Percentiles rank a stretch among this genome's conserved stretches.
These are phyloP conservation scores for Lenzites betulinus DNA, from an alignment of 768 basidiomycete genomes.

Conservation along the genomic window DNA sequence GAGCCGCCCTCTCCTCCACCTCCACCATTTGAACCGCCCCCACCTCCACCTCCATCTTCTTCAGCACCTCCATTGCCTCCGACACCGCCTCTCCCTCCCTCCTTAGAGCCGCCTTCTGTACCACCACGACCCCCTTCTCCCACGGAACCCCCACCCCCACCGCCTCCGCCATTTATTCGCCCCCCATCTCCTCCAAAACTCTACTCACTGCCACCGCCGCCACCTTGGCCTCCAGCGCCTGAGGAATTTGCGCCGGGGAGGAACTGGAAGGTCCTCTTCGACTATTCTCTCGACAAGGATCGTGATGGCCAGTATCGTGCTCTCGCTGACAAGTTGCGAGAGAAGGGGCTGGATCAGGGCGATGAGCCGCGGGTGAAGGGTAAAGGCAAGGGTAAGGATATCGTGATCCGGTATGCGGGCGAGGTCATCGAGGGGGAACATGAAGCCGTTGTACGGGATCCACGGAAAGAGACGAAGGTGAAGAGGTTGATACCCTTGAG, in stretches of 20 bases:
- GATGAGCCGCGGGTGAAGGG: constrained; percentile 52
- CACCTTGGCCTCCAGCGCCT: constrained; percentile 57
- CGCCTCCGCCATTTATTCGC: constrained; percentile 25
- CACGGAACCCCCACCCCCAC: constrained; percentile 18
- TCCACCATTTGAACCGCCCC: constrained; percentile 21
- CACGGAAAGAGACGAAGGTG: constrained; percentile 48
- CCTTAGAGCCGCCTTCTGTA: constrained; percentile 26
- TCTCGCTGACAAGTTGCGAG: constrained; percentile 45
- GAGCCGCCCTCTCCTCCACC: constrained; percentile 27
- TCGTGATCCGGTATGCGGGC: constrained; percentile 55
- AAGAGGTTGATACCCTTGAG: constrained; percentile 31
- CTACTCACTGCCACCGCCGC: constrained; percentile 46
- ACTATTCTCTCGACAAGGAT: constrained; percentile 55
- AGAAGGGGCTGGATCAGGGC: constrained; percentile 27
- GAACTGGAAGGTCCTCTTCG: constrained; percentile 64
- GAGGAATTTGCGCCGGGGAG: constrained; percentile 50
- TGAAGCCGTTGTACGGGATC: constrained; percentile 51
- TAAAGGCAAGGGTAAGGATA: constrained; percentile 66
- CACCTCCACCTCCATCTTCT: constrained; percentile 29
- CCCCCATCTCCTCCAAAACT: constrained; percentile 35
- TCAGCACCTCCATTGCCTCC: constrained; percentile 29
- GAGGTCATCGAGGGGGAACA: constrained; percentile 49
- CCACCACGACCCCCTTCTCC: constrained; percentile 22
- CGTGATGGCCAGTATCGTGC: constrained; percentile 41
- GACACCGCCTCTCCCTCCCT: constrained; percentile 17